A percentile compares a stretch with the other conserved stretches of the same genome.
Conservation (phyloP, 2,329 filamentous ascomycete genomes). For the Alternaria sp. region DNA sequence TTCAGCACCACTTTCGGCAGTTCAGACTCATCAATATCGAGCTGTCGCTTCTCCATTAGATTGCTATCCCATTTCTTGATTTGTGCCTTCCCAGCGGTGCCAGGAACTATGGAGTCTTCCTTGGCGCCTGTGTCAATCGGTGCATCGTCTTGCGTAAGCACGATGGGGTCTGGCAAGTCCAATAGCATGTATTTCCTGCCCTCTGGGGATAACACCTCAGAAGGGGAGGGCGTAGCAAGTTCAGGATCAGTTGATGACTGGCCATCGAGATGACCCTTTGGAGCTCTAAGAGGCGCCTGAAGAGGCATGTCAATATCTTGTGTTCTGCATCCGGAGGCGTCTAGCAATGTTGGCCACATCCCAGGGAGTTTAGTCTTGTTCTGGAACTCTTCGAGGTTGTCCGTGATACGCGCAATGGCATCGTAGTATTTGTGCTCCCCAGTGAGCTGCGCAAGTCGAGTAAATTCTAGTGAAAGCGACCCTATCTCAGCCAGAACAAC, state of each 20-base stretch:
- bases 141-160: constrained; percentile 32
- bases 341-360: constrained; percentile 59
- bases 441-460: constrained; percentile 57
- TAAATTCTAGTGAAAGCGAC: constrained; percentile 60
- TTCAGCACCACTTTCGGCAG: constrained; percentile 17
- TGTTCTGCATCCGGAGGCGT: constrained; percentile 53
- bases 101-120: constrained; percentile 14
- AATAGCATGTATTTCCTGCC: constrained; percentile 48
- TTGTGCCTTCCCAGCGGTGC: constrained; percentile 22
- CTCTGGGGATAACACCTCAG: constrained; percentile 36
- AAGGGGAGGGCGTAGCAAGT: constrained; percentile 22
- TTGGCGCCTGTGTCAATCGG: constrained; percentile 11
- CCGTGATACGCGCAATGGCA: constrained; percentile 57
- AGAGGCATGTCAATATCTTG: constrained; percentile 35
- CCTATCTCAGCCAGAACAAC: constrained; percentile 60
- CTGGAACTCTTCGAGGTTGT: constrained; percentile 55
- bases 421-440: constrained; percentile 59
- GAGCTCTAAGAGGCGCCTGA: constrained; percentile 35
- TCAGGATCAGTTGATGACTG: constrained; percentile 4
- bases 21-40: constrained; percentile 32
- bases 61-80: constrained; percentile 38
- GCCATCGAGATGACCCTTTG: constrained; percentile 18
- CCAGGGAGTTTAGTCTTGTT: constrained; percentile 57
- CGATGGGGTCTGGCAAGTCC: constrained; percentile 41
- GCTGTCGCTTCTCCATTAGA: constrained; percentile 33